Evolutionary conservation across 1,284 basidiomycete genomes (phyloP), one percentile per base, ranked within the genome.

Genomic region (Ustanciosporium gigantosporum): DNA sequence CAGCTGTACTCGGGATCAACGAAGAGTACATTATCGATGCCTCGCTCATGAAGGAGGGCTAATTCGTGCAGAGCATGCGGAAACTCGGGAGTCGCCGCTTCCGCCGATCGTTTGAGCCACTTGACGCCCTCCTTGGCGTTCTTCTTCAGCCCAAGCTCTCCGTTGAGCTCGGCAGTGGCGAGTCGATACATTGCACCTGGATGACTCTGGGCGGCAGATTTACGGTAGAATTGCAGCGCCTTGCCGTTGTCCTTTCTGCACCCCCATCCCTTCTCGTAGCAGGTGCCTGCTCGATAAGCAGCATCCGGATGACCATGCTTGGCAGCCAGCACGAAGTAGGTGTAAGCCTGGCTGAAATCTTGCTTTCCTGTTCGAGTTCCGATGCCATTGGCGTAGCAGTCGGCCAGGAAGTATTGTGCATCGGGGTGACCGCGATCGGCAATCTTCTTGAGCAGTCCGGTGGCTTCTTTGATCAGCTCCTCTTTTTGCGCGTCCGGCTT

Each of bases 281-380:
- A 98, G 2, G 92, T 95, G 19, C 92, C 95, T 0, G 93, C 90
- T 38, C 94, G 89, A 80, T 94, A 98, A 19, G 90, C 86, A 7
- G 92, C 93, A 73, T 97, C 93, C 1, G 91, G 88, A 78, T 98
- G 94, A n/a, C 91, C 90, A 75, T 98, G 95, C 80, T 98, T 98
- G 35, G 93, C 91, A 6, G 94, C 91, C 34, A 96, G 86, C 6
- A 95, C 87, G 76, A 97, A 98, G 47, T 98, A 83, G 15, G 93
- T 93, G 79, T 92, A 96, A 3, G 95, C 94, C 58, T 88, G 86
- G 80, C 97, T 93, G 77, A 97, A 97, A 80, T 98, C 94, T 79
- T 95, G 93, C 77, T 86, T 88, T 62, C 84, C 86, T 78, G 79
- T 72, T 58, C 84, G 82, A 1, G 91, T 96, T 22, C 92, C 91